phyloP scores from a whole-genome alignment of 2,329 filamentous ascomycete genomes.

The Colletotrichum sp. region DNA sequence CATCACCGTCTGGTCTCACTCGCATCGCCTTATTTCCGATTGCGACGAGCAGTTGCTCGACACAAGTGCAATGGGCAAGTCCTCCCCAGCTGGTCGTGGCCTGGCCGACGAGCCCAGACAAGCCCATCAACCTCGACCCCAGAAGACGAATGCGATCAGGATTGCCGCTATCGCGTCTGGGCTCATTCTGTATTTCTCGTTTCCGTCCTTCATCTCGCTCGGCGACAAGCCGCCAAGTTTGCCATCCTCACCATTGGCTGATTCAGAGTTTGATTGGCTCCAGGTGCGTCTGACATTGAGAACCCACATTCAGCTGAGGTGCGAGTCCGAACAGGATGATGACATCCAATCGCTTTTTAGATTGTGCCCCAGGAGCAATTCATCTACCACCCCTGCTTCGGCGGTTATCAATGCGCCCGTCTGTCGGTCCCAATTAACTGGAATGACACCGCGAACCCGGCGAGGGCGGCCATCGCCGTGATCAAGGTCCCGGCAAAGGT shows the following conservation, averaged over 20 bases:
- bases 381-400: slow-evolving; percentile 4
- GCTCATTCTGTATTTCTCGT: background rate
- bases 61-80: background rate
- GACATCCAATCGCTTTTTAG: slow-evolving; percentile 4
- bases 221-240: background rate
- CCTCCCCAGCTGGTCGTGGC: background rate
- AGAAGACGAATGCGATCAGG: background rate
- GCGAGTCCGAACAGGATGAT: background rate
- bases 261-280: background rate
- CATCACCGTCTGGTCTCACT: background rate
- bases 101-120: background rate
- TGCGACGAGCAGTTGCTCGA: background rate
- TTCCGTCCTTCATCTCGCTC: background rate
- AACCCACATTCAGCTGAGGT: background rate
- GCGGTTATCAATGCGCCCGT: slow-evolving; percentile 14
- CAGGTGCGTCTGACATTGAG: background rate
- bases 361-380: slow-evolving; percentile 14
- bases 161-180: background rate
- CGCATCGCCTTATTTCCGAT: background rate
- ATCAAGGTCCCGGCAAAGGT: slow-evolving; percentile 21
- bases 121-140: background rate
- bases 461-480: slow-evolving; percentile 8
- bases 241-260: background rate
- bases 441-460: slow-evolving; percentile 2
- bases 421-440: slow-evolving; percentile 20